Evolutionary conservation across 768 basidiomycete species (phyloP).

Genomic region (Pulveroboletus ravenelii): DNA sequence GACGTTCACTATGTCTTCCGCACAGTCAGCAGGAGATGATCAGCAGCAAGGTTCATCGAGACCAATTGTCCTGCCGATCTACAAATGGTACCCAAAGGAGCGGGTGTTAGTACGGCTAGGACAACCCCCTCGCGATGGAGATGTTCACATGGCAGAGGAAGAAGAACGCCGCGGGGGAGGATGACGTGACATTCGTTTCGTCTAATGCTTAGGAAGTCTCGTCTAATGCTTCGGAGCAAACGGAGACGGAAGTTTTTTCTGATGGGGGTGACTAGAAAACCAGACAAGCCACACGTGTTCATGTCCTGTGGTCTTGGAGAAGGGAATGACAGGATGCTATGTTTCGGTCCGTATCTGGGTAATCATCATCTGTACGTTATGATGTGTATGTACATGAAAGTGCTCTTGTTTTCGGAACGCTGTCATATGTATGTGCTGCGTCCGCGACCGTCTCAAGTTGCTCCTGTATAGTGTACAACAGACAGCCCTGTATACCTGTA

Average conservation of each 20-base stretch:
- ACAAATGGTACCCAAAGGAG: slow-evolving; percentile 10
- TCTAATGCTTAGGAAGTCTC: too few species aligned
- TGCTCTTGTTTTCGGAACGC: slow-evolving; percentile 2
- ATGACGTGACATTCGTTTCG: too few species aligned
- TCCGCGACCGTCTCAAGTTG: background rate
- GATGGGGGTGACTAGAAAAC: background rate
- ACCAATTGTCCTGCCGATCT: background rate
- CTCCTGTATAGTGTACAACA: background rate
- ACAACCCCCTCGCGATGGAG: background rate
- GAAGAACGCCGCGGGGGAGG: slow-evolving; percentile 6
- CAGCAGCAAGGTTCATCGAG: background rate
- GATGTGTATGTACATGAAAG: background rate
- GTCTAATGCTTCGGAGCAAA: background rate
- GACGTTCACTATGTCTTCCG: background rate
- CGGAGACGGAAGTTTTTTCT: slow-evolving; percentile 1
- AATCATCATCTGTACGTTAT: background rate
- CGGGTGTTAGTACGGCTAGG: background rate
- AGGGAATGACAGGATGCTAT: background rate
- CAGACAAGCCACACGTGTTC: background rate
- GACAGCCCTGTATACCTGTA: too few species aligned
- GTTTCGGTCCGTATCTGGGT: background rate
- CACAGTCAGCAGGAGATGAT: background rate
- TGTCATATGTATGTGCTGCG: background rate
- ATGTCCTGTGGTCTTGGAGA: background rate
- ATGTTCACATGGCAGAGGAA: background rate